Evolutionary conservation across 495 filamentous ascomycete species (phyloP).

Genomic region (Talaromyces proteolyticus): DNA sequence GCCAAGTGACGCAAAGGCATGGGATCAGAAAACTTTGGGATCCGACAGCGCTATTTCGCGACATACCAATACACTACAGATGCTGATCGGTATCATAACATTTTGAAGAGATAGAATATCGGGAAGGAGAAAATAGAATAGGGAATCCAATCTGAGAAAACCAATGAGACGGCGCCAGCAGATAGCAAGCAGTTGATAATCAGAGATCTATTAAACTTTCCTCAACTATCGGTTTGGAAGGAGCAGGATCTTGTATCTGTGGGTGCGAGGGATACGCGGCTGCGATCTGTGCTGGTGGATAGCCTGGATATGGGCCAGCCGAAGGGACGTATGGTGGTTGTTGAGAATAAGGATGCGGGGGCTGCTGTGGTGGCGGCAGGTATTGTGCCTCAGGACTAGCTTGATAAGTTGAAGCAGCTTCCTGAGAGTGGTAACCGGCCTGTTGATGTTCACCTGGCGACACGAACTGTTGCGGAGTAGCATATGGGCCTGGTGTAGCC

Average conservation of each 20-base stretch:
- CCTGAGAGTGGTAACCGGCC: slow-evolving; percentile 19
- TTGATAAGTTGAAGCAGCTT: slow-evolving; percentile 21
- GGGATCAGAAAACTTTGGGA: neutral
- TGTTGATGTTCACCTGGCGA: slow-evolving; percentile 23
- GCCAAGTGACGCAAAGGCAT: neutral
- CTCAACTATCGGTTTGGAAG: slow-evolving; percentile 58
- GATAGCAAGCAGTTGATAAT: neutral
- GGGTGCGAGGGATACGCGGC: slow-evolving; percentile 57
- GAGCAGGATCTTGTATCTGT: slow-evolving; percentile 32
- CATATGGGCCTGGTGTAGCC: neutral
- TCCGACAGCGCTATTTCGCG: neutral
- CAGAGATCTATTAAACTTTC: slow-evolving; percentile 85
- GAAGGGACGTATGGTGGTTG: slow-evolving; percentile 42
- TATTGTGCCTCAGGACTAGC: slow-evolving; percentile 16
- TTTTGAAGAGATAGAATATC: neutral
- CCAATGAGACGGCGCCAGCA: too few relatives aligned
- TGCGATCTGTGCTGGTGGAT: slow-evolving; percentile 47
- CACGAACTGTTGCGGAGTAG: neutral
- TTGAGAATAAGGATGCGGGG: slow-evolving; percentile 30
- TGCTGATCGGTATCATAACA: slow-evolving; percentile 5
- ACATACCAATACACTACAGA: neutral
- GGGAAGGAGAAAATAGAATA: neutral
- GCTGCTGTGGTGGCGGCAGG: slow-evolving; percentile 24
- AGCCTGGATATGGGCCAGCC: slow-evolving; percentile 29
- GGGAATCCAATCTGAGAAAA: neutral